Evolutionary conservation across 2,329 filamentous ascomycete genomes (phyloP).

Genomic region (Fusarium dlaminii): DNA sequence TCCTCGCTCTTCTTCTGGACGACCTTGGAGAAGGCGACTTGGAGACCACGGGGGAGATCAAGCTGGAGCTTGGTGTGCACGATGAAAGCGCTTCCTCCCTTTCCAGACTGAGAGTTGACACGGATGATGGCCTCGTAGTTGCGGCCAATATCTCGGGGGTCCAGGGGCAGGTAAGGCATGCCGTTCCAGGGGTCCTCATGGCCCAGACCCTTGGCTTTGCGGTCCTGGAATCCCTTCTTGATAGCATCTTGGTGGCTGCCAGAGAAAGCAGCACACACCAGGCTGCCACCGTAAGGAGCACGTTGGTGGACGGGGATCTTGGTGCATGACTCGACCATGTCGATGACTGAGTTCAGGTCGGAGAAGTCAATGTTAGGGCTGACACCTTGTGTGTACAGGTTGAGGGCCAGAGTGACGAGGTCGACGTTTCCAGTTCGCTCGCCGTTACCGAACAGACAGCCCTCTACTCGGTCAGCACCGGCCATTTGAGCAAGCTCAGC

Average conservation of each 20-base stretch:
- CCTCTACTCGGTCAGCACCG: slow-evolving; percentile 92
- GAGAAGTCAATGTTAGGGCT: slow-evolving; percentile 86
- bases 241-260: slow-evolving; percentile 96
- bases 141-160: slow-evolving; percentile 91
- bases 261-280: slow-evolving; percentile 90
- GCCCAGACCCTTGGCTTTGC: slow-evolving; percentile 67
- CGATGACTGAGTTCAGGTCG: slow-evolving; percentile 85
- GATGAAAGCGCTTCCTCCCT: slow-evolving; percentile 94
- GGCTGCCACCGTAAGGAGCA: slow-evolving; percentile 88
- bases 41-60: slow-evolving; percentile 90
- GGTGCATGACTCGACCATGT: slow-evolving; percentile 89
- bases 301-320: slow-evolving; percentile 94
- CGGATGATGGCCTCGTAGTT: slow-evolving; percentile 99
- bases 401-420: slow-evolving; percentile 89
- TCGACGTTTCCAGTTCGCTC: slow-evolving; percentile 97
- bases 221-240: slow-evolving; percentile 85
- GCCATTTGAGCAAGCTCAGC: slow-evolving; percentile 96
- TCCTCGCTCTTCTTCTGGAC: slow-evolving; percentile 85
- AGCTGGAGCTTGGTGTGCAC: slow-evolving; percentile 89
- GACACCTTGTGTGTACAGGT: slow-evolving; percentile 94
- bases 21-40: slow-evolving; percentile 88
- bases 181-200: slow-evolving; percentile 76
- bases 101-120: slow-evolving; percentile 96
- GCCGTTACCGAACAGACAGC: slow-evolving; percentile 90
- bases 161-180: slow-evolving; percentile 90